These are phyloP conservation scores for Platanthera zijinensis DNA, from an alignment of 106 monocot species.

Conservation along the genomic window DNA sequence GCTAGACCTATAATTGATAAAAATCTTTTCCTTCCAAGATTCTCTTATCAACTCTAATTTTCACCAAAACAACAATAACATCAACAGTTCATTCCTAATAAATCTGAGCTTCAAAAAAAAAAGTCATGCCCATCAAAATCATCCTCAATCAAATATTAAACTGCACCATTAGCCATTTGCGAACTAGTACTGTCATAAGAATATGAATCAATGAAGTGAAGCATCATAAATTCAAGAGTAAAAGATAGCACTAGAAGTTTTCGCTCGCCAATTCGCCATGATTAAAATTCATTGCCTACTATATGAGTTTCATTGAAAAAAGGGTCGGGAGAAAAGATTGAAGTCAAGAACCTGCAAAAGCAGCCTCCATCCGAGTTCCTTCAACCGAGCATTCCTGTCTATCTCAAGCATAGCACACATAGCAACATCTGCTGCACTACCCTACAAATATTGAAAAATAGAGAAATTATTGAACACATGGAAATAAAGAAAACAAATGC, in stretches of 20 bases:
- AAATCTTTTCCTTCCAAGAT: too few relatives aligned
- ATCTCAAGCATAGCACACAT: conserved; percentile 99
- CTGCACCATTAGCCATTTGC: neutral
- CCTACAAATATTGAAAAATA: conserved; percentile 31
- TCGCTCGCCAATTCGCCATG: neutral
- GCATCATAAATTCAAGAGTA: neutral
- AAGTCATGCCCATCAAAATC: neutral
- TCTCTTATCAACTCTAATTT: neutral
- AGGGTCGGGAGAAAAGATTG: neutral
- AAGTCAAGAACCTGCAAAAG: conserved; percentile 63
- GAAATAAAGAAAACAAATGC: neutral
- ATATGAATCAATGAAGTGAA: neutral
- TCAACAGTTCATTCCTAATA: neutral
- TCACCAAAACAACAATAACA: neutral
- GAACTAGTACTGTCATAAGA: neutral
- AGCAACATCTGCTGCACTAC: conserved; percentile 97
- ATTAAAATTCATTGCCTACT: neutral
- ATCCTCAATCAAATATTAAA: neutral
- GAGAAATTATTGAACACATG: neutral
- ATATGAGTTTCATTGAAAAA: neutral
- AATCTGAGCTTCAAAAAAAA: neutral
- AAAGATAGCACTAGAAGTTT: neutral
- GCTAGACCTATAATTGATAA: too few relatives aligned
- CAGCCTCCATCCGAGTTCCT: conserved; percentile 86
- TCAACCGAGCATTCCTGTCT: conserved; percentile 55